These are phyloP conservation scores for Podosphaera leucotricha DNA, from an alignment of 2,329 filamentous ascomycete species.

Conservation along the genomic window DNA sequence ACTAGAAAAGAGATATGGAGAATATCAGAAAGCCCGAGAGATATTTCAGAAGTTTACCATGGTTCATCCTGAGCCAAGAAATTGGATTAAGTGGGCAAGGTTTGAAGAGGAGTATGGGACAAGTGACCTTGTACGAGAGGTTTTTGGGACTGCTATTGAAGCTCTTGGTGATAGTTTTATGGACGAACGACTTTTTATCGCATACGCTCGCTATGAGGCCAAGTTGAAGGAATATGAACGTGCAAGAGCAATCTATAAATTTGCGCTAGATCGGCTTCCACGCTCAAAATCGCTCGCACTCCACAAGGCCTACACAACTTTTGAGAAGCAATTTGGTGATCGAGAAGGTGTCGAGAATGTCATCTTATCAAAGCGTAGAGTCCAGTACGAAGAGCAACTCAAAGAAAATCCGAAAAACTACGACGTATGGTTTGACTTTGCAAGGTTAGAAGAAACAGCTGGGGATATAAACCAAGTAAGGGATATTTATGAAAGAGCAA, in stretches of 20 bases:
- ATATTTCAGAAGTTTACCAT: slow-evolving; percentile 81
- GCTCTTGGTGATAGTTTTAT: slow-evolving; percentile 83
- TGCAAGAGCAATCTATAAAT: slow-evolving; percentile 87
- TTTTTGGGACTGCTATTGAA: slow-evolving; percentile 74
- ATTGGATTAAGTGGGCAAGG: slow-evolving; percentile 97
- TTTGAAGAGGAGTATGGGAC: slow-evolving; percentile 95
- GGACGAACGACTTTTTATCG: slow-evolving; percentile 86
- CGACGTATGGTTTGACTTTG: slow-evolving; percentile 92
- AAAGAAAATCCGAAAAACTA: slow-evolving; percentile 93
- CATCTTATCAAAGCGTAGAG: slow-evolving; percentile 75
- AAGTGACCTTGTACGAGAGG: slow-evolving; percentile 73
- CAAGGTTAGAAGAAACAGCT: slow-evolving; percentile 65
- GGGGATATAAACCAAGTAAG: slow-evolving; percentile 64
- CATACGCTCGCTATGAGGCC: slow-evolving; percentile 84
- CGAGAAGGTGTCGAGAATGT: slow-evolving; percentile 85
- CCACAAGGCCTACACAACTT: slow-evolving; percentile 88
- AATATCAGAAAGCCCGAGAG: slow-evolving; percentile 70
- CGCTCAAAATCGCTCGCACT: slow-evolving; percentile 64
- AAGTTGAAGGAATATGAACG: slow-evolving; percentile 91
- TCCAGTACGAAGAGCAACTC: slow-evolving; percentile 84
- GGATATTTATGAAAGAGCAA: slow-evolving; percentile 85
- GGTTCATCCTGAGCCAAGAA: slow-evolving; percentile 80
- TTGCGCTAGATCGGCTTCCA: slow-evolving; percentile 75
- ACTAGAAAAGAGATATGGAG: slow-evolving; percentile 81
- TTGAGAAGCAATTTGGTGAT: slow-evolving; percentile 96